Evolutionary conservation across 306 rosid species (phyloP).

Genomic region (Cucumis cinereus): DNA sequence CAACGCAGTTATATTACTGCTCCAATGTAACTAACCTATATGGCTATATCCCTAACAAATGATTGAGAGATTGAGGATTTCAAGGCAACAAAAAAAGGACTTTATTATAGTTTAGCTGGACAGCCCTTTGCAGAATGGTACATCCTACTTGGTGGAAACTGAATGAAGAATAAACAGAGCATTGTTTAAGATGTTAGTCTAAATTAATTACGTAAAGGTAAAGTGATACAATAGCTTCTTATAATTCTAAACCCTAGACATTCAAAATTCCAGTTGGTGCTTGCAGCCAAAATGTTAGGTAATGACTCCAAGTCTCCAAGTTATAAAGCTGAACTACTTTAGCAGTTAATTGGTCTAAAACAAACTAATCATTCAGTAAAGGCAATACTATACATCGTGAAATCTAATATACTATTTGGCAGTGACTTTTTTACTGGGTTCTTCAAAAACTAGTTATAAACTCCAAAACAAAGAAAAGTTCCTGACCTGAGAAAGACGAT

Average conservation of each 20-base stretch:
- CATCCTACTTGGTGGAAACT: not conserved
- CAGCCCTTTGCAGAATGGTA: not conserved
- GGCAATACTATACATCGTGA: not conserved
- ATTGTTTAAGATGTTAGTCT: not conserved
- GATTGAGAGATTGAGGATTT: not conserved
- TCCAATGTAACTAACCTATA: not conserved
- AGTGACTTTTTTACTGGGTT: not conserved
- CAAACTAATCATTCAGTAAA: not conserved
- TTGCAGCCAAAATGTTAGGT: not conserved
- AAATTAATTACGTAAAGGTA: not conserved
- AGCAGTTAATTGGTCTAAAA: not conserved
- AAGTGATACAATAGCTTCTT: not conserved
- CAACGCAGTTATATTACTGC: not conserved
- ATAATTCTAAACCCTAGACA: not conserved
- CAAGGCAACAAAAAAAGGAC: not conserved
- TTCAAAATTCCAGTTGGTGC: not conserved
- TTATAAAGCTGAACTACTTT: not conserved
- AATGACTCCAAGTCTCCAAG: not conserved
- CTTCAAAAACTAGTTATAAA: conserved; percentile 1
- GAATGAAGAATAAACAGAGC: not conserved
- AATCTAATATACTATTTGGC: not conserved
- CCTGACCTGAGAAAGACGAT: conserved; percentile 50
- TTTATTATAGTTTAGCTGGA: not conserved
- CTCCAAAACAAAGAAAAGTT: conserved; percentile 10
- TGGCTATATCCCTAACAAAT: not conserved